Conservation (phyloP, 1,139 yeast species). For the Candida glucosophila region DNA sequence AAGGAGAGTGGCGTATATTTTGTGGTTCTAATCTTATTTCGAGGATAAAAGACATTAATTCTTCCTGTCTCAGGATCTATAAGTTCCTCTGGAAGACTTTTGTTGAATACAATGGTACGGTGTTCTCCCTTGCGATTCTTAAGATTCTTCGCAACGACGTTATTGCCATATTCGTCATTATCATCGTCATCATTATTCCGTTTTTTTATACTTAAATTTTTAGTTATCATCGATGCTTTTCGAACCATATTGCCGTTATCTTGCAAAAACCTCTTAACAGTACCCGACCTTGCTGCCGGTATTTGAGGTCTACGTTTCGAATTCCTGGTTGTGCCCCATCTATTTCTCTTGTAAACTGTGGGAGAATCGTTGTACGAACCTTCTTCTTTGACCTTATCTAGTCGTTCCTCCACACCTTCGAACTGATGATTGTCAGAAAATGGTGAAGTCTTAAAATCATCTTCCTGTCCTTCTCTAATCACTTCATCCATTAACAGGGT, state of each 20-base stretch:
- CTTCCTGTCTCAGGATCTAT: constrained; percentile 38
- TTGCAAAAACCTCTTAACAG: constrained; percentile 27
- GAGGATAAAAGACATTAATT: constrained; percentile 27
- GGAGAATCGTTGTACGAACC: no score
- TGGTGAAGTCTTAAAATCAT: constrained; percentile 13
- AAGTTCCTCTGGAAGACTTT: constrained; percentile 55
- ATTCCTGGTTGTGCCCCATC: constrained; percentile 89
- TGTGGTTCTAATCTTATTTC: constrained; percentile 53
- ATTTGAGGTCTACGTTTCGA: constrained; percentile 59
- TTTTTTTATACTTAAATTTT: constrained; percentile 2
- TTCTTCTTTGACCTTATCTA: no score
- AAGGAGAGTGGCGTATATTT: constrained; percentile 51
- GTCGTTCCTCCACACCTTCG: no score
- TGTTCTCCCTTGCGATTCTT: constrained; percentile 32
- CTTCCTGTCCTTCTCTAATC: constrained; percentile 15
- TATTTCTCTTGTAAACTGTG: constrained; percentile 65
- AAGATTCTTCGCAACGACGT: constrained; percentile 29
- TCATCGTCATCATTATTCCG: constrained; percentile 12
- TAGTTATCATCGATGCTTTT: constrained; percentile 5
- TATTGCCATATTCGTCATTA: no score
- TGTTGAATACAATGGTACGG: constrained; percentile 60
- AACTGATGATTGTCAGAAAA: constrained; percentile 7
- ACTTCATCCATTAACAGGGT: no score
- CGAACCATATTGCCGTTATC: constrained; percentile 4
- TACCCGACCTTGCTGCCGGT: constrained; percentile 39